These are phyloP conservation scores for Calocybe gambosa DNA, from an alignment of 1,284 basidiomycete species.

Conservation along the genomic window DNA sequence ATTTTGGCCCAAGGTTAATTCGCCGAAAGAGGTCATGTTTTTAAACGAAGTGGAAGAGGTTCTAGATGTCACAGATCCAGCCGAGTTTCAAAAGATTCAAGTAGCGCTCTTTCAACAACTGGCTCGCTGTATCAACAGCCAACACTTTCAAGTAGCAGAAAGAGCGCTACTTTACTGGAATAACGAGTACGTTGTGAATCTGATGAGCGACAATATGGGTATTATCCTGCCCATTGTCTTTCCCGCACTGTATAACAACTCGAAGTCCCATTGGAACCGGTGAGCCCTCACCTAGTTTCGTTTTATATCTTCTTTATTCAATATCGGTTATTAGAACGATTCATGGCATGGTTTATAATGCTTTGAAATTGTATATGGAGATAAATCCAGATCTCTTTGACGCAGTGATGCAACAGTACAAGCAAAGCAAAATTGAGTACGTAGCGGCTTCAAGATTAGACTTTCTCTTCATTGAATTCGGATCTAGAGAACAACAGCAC, in stretches of 20 bases:
- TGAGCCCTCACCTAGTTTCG: conserved; percentile 34
- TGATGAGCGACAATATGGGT: conserved; percentile 95
- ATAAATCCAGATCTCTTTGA: conserved; percentile 97
- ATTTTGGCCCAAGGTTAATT: conserved; percentile 99
- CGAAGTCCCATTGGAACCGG: conserved; percentile 98
- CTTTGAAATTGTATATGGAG: conserved; percentile 98
- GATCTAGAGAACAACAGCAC: conserved; percentile 73
- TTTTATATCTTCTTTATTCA: conserved; percentile 13
- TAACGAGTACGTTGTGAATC: conserved; percentile 99
- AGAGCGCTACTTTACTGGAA: conserved; percentile 95
- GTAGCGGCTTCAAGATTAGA: conserved; percentile 24
- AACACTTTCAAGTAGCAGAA: conserved; percentile 99
- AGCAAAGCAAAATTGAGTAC: conserved; percentile 79
- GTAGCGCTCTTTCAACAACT: conserved; percentile 92
- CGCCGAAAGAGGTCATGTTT: conserved; percentile 99
- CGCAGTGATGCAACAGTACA: conserved; percentile 91
- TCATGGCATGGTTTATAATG: conserved; percentile 98
- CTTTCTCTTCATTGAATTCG: conserved; percentile 10
- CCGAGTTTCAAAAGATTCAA: conserved; percentile 96
- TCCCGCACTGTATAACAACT: conserved; percentile 95
- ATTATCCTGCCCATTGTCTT: conserved; percentile 95
- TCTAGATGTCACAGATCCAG: conserved; percentile 95
- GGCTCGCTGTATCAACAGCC: conserved; percentile 95
- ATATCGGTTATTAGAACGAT: conserved; percentile 68
- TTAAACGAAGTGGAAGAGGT: conserved; percentile 99